Base-by-base conservation (phyloP, 768 basidiomycete genomes). In the Lentinula boryana region DNA sequence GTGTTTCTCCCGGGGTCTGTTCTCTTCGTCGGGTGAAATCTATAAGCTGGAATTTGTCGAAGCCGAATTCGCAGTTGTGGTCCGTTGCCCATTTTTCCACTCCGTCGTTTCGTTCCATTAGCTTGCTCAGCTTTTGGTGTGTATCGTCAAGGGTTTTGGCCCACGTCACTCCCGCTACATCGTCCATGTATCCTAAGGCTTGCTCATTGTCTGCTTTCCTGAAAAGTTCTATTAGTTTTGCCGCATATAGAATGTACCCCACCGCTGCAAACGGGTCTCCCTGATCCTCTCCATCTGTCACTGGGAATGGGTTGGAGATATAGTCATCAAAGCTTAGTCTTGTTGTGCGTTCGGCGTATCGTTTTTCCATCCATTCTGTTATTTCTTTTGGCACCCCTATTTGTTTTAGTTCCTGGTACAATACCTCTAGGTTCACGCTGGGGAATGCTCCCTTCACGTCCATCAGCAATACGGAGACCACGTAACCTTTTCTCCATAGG, bases 381-480 rank as follows among this genome's bases (percentile, higher is more conserved):
- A 64, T 63, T 9, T 63, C 62, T 53, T 63, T 54, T 2, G 74
- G 74, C 1, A 72, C 56, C 0, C 68, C 48, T 10, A 41, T n/a
- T n/a, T 56, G 61, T 48, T 65, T 2, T 62, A 73, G 64, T 53
- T 74, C 64, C 52, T 70, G 63, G 2, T 66, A 1, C 9, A 74
- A 62, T 9, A 35, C 40, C 4, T 64, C 59, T 0, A 62, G 46
- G 9, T 60, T 63, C 10, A 60, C 62, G 46, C 64, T 74, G 2
- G 72, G 69, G 58, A 69, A 74, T 0, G 69, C 68, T 0, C 65
- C 67, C 62, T 72, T 60, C 1, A 73, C 66, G 53, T 75, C 73
- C 2, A 74, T 65, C 56, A 70, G 71, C 1, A 75, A 64, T 0
- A 62, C 64, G 1, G 66, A 63, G 3, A 64, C 72, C 0, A 69